These are phyloP conservation scores for Gracilaria vermiculophylla DNA, from an alignment of 23 red algal species.

Conservation along the genomic window DNA sequence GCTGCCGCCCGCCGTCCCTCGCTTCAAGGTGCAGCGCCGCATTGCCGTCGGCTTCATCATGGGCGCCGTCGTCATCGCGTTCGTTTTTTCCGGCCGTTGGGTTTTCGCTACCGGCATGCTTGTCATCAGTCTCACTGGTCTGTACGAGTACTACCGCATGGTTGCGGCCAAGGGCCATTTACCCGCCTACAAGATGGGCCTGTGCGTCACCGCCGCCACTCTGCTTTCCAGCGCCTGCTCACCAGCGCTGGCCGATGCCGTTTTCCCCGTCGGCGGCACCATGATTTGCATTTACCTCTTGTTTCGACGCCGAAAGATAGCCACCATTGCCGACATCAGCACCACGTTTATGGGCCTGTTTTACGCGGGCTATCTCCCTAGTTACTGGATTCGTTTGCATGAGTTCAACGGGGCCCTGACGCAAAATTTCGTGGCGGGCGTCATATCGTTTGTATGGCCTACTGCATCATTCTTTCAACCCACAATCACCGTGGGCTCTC, in stretches of 20 bases:
- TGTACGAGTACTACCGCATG: constrained; percentile 96
- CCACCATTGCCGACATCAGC: constrained; percentile 99
- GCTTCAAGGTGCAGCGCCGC: constrained; percentile 69
- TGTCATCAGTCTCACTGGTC: constrained; percentile 63
- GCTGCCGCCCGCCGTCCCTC: neutral
- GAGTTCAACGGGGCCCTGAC: constrained; percentile 17
- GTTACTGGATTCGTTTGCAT: constrained; percentile 96
- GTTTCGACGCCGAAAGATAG: constrained; percentile 73
- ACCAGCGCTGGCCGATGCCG: constrained; percentile 73
- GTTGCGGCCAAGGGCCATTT: constrained; percentile 81
- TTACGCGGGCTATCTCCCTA: constrained; percentile 94
- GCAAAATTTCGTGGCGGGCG: constrained; percentile 23
- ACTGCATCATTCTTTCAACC: constrained; percentile 43
- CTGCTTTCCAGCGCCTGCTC: constrained; percentile 63
- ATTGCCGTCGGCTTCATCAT: constrained; percentile 76
- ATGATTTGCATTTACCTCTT: constrained; percentile 94
- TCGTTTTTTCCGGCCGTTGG: constrained; percentile 69
- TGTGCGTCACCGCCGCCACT: constrained; percentile 68
- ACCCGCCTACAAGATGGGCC: constrained; percentile 85
- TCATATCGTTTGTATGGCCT: constrained; percentile 52
- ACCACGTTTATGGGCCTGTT: constrained; percentile 99
- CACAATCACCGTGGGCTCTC: constrained; percentile 65
- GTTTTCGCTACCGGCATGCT: constrained; percentile 73
- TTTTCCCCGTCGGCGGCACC: constrained; percentile 90
- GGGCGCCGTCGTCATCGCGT: constrained; percentile 76